Conservation (phyloP, 805 yeast genomes). For the Lachancea sp. region DNA sequence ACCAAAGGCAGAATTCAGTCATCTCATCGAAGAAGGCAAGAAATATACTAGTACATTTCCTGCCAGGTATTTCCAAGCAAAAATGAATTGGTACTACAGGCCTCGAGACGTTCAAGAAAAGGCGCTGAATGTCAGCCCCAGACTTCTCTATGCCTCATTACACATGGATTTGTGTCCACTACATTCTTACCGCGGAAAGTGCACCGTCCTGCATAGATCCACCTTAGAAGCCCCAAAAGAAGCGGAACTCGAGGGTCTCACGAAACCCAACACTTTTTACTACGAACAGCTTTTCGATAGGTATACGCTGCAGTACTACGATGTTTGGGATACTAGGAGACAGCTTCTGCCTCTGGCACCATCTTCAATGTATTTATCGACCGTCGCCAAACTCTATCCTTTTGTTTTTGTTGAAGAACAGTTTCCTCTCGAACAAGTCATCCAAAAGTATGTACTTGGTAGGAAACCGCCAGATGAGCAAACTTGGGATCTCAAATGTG, state of each 20-base stretch:
- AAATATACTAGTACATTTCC: slow-evolving; percentile 31
- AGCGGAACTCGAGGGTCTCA: slow-evolving; percentile 37
- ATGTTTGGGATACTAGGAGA: slow-evolving; percentile 57
- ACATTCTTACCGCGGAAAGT: slow-evolving; percentile 65
- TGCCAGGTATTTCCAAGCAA: slow-evolving; percentile 51
- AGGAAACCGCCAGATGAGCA: slow-evolving; percentile 1
- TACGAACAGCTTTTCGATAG: slow-evolving; percentile 82
- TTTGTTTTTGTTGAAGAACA: slow-evolving; percentile 65
- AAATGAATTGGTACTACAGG: slow-evolving; percentile 87
- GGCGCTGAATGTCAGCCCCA: slow-evolving; percentile 45
- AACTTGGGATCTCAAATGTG: slow-evolving; percentile 38
- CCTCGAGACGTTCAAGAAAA: slow-evolving; percentile 75
- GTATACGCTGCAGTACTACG: slow-evolving; percentile 77
- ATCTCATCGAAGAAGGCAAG: slow-evolving; percentile 11
- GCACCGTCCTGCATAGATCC: slow-evolving; percentile 59
- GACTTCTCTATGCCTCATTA: slow-evolving; percentile 76
- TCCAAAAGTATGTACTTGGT: slow-evolving; percentile 21
- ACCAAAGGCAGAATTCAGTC: slow-evolving; percentile 21
- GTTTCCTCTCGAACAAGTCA: slow-evolving; percentile 24
- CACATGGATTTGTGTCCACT: slow-evolving; percentile 81
- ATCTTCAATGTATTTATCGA: slow-evolving; percentile 46
- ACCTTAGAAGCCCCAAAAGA: slow-evolving; percentile 38
- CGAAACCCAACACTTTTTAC: slow-evolving; percentile 66
- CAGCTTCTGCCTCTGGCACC: slow-evolving; percentile 49
- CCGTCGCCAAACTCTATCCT: slow-evolving; percentile 60